Percentiles rank a stretch among this genome's conserved stretches.
Conservation (phyloP, 2,329 filamentous ascomycete species). For the Pseudocercospora pini-densiflorae region DNA sequence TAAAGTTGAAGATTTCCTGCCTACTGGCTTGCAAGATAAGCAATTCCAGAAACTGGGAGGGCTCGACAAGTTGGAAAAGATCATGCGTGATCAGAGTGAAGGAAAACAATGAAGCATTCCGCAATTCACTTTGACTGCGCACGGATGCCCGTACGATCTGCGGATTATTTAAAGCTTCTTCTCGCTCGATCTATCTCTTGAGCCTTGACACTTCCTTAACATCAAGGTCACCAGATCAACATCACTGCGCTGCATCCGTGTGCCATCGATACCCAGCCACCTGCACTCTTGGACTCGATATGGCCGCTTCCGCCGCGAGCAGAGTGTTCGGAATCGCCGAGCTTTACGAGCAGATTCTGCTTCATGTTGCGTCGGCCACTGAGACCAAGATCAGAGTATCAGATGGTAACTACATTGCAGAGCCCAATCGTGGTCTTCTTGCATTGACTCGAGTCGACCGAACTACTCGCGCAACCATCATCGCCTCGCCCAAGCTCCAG, state of each 20-base stretch:
- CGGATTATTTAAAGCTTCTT: too few relatives aligned
- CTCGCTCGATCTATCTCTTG: too few relatives aligned
- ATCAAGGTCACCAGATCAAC: too few relatives aligned
- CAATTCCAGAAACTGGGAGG: constrained; percentile 11
- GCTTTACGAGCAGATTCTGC: background rate
- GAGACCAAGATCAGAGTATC: background rate
- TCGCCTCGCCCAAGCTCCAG: background rate
- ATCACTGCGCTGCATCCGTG: too few relatives aligned
- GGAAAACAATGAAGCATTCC: too few relatives aligned
- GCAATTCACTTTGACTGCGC: too few relatives aligned
- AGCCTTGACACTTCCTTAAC: too few relatives aligned
- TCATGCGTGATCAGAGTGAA: background rate
- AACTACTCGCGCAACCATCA: background rate
- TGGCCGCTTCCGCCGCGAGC: background rate
- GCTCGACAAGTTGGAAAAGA: constrained; percentile 9
- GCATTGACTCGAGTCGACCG: background rate
- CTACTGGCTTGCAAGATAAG: constrained; percentile 1
- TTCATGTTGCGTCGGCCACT: background rate
- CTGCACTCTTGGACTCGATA: too few relatives aligned
- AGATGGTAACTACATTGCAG: background rate
- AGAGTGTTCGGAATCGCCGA: background rate
- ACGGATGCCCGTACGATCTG: too few relatives aligned
- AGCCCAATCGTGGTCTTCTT: background rate
- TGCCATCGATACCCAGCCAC: too few relatives aligned
- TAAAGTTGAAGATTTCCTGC: background rate